Conservation (phyloP, 1,284 basidiomycete genomes). For the Phylloboletellus chloephorus region DNA sequence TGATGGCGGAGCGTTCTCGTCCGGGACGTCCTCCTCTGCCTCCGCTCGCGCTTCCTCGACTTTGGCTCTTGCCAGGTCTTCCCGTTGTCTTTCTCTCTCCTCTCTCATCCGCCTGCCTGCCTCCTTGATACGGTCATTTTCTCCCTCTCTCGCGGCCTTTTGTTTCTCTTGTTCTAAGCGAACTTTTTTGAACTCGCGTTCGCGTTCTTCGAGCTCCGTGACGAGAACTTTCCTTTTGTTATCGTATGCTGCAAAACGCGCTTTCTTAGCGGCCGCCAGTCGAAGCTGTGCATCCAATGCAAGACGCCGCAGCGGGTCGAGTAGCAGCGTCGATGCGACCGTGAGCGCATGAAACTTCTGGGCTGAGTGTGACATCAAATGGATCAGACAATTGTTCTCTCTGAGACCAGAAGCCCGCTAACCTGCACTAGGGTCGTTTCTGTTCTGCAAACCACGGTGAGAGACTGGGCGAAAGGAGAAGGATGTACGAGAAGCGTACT, state of each 20-base stretch:
- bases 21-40: slow-evolving; percentile 38
- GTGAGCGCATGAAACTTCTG: slow-evolving; percentile 86
- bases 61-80: slow-evolving; percentile 40
- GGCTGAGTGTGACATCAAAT: slow-evolving; percentile 36
- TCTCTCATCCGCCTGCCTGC: slow-evolving; percentile 69
- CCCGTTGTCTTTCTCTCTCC: slow-evolving; percentile 54
- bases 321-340: slow-evolving; percentile 78
- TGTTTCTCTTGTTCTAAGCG: slow-evolving; percentile 57
- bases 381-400: not conserved
- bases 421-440: slow-evolving; percentile 76
- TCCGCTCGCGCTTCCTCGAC: slow-evolving; percentile 29
- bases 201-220: slow-evolving; percentile 80
- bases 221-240: slow-evolving; percentile 75
- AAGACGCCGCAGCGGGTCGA: slow-evolving; percentile 79
- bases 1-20: slow-evolving; percentile 45
- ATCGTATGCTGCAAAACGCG: slow-evolving; percentile 72
- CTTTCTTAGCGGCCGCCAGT: slow-evolving; percentile 63
- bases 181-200: slow-evolving; percentile 70
- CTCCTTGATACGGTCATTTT: slow-evolving; percentile 74
- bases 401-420: slow-evolving; percentile 9
- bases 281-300: slow-evolving; percentile 78
- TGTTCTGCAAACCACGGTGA: slow-evolving; percentile 48
- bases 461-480: slow-evolving; percentile 5
- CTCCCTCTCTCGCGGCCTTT: slow-evolving; percentile 51
- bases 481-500: too few relatives aligned